These are phyloP conservation scores for Penicillium sp. DNA, from an alignment of 2,329 filamentous ascomycete species.

Conservation along the genomic window DNA sequence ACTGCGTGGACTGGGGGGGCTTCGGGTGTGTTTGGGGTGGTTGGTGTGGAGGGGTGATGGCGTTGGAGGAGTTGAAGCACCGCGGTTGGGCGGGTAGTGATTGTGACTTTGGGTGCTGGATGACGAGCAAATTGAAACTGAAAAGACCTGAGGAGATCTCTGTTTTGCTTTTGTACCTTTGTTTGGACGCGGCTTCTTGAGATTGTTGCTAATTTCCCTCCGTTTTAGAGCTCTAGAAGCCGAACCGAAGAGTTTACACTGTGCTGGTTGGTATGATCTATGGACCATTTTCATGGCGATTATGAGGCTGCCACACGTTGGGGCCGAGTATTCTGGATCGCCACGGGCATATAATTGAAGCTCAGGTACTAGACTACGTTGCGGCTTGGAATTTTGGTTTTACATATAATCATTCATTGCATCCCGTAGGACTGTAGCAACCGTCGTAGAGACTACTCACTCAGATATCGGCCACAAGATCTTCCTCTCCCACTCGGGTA, in stretches of 20 bases:
- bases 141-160: conserved; percentile 50
- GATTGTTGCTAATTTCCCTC: not conserved
- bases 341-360: not conserved
- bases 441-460: conserved; percentile 13
- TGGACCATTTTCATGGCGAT: not conserved
- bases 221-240: not conserved
- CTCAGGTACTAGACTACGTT: not conserved
- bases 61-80: conserved; percentile 23
- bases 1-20: conserved; percentile 11
- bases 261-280: too few relatives aligned
- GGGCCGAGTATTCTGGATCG: not conserved
- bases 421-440: conserved; percentile 18
- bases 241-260: not conserved
- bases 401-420: conserved; percentile 17
- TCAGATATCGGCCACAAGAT: conserved; percentile 1
- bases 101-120: conserved; percentile 30
- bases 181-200: not conserved
- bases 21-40: conserved; percentile 8
- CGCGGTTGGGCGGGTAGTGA: conserved; percentile 27
- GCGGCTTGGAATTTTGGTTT: not conserved
- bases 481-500: not conserved
- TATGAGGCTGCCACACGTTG: not conserved
- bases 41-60: conserved; percentile 4
- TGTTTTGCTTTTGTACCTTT: not conserved
- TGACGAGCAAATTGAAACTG: conserved; percentile 47